Evolutionary conservation across 1,139 yeast genomes (phyloP), one percentile per base, ranked within the genome.

Genomic region (Debaryomycetaceae sp.): DNA sequence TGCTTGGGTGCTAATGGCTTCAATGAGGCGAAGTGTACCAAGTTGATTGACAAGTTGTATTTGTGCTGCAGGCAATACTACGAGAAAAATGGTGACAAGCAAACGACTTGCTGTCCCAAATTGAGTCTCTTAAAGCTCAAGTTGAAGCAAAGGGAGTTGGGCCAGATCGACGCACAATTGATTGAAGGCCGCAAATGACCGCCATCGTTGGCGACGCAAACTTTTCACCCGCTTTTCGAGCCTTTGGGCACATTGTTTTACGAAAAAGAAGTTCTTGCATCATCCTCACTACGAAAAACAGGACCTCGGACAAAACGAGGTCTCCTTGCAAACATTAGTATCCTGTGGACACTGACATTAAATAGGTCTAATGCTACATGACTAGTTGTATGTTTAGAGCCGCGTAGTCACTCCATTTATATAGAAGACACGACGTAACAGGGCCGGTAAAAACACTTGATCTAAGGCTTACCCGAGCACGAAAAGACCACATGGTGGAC

Each of bases 391-490:
- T 69, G 85, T 81, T 79, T 76, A 76, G 84, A 80, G 77, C 88
- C 84, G 87, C 87, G 80, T 76, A 74, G 80, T 70, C 72, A 65
- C 62, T 63, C 72, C 71, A 70, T 56, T 48, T 31, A 34, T 54
- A 57, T 58, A 59, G 58, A 64, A 60, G 72, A 72, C 84, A 78
- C 86, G 87, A 80, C 87, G 69, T 59, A 66, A 60, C 63, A 47
- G 69, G 81, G 81, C 80, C 80, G 80, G 66, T 67, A 68, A 72
- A 80, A 80, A 78, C 75, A 60, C 22, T 69, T 77, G 61, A 66
- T 86, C 89, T 86, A 77, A 84, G 93, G 86, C 87, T 72, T 68
- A 85, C 93, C 93, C 93, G 90, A 86, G 95, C 95, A 86, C 95
- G 87, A 79, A 78, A 70, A 55, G 63, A 63, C 65, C 76, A 69